phyloP scores from a whole-genome alignment of 2,329 filamentous ascomycete genomes.

The Arthrobotrys sinensis region DNA sequence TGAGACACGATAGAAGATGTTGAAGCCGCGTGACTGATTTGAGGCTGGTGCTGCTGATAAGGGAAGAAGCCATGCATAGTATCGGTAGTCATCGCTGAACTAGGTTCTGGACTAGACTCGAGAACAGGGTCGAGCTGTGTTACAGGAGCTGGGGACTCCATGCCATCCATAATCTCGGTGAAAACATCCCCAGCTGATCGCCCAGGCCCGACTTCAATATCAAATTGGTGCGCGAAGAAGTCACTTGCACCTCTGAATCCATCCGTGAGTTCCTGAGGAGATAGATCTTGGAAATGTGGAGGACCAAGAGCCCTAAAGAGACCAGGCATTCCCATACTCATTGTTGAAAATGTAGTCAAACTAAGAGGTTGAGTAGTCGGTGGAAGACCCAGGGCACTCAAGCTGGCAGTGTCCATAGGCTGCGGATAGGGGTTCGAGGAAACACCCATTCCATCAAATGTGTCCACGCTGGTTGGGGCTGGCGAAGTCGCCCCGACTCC shows the following conservation, averaged over 20 bases:
- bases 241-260: constrained; percentile 25
- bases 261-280: constrained; percentile 23
- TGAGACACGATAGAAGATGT: constrained; percentile 37
- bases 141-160: constrained; percentile 48
- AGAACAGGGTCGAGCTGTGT: constrained; percentile 27
- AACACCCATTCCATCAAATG: constrained; percentile 13
- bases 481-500: constrained; percentile 12
- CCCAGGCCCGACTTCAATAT: constrained; percentile 19
- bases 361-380: constrained; percentile 16
- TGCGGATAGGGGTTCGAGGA: constrained; percentile 6
- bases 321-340: constrained; percentile 15
- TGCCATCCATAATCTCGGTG: constrained; percentile 38
- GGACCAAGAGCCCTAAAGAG: constrained; percentile 31
- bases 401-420: constrained; percentile 24
- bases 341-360: not conserved
- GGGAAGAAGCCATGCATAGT: constrained; percentile 10
- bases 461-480: constrained; percentile 11
- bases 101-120: constrained; percentile 43
- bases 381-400: constrained; percentile 23
- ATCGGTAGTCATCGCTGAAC: constrained; percentile 32
- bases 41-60: constrained; percentile 19
- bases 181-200: constrained; percentile 33
- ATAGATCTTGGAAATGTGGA: constrained; percentile 31
- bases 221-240: constrained; percentile 23
- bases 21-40: not conserved